A percentile compares a stretch with the other conserved stretches of the same genome.
Conservation (phyloP, 2,329 filamentous ascomycete genomes). For the Colletotrichum sp. region DNA sequence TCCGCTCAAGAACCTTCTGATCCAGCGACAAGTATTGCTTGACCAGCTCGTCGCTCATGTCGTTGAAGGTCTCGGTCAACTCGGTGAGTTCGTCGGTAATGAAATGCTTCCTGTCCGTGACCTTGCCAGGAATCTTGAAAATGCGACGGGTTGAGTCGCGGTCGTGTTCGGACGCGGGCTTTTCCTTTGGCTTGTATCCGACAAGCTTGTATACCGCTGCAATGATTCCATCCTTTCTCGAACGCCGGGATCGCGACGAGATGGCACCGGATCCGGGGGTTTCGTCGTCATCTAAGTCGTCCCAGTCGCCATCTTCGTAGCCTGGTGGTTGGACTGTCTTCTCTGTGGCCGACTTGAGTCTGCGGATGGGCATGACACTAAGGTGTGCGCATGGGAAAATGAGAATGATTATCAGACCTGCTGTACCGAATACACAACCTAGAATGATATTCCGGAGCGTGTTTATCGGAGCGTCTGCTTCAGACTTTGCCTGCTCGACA, state of each 20-base stretch:
- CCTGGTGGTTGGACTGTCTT: slow-evolving; percentile 73
- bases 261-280: slow-evolving; percentile 43
- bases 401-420: slow-evolving; percentile 73
- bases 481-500: slow-evolving; percentile 75
- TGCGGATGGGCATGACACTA: slow-evolving; percentile 79
- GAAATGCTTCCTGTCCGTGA: slow-evolving; percentile 75
- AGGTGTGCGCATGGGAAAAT: slow-evolving; percentile 82
- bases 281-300: slow-evolving; percentile 53
- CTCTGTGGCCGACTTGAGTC: slow-evolving; percentile 76
- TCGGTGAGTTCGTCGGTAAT: slow-evolving; percentile 88
- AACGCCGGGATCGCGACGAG: slow-evolving; percentile 41
- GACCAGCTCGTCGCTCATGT: slow-evolving; percentile 89
- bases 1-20: slow-evolving; percentile 82
- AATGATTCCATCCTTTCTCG: slow-evolving; percentile 39
- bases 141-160: slow-evolving; percentile 52
- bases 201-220: slow-evolving; percentile 17
- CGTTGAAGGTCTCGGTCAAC: slow-evolving; percentile 84
- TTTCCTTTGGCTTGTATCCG: slow-evolving; percentile 25
- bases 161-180: slow-evolving; percentile 32
- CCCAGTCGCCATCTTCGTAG: slow-evolving; percentile 50
- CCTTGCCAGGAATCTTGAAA: slow-evolving; percentile 87
- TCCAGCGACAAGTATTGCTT: slow-evolving; percentile 87
- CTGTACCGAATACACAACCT: slow-evolving; percentile 84
- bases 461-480: slow-evolving; percentile 78
- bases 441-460: slow-evolving; percentile 81